phyloP scores from a whole-genome alignment of 371 early-diverging fungal species.

The Zychaea mexicana region DNA sequence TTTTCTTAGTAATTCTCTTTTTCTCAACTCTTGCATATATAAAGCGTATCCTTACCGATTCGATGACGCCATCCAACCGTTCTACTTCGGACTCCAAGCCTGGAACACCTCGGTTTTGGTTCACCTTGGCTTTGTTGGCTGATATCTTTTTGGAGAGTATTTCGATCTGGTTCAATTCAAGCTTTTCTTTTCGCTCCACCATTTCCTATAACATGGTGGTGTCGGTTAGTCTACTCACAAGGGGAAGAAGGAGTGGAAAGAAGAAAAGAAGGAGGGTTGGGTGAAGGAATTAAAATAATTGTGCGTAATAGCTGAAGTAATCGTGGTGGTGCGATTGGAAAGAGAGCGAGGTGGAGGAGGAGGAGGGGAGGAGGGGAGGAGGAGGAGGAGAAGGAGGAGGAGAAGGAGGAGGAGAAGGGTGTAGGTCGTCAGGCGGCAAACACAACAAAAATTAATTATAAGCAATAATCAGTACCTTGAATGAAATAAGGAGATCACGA shows the following conservation, averaged over 20 bases:
- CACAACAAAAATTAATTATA: neutral
- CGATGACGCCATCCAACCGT: conserved; percentile 35
- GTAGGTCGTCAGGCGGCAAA: no score
- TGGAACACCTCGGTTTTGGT: conserved; percentile 47
- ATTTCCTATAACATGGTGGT: conserved; percentile 23
- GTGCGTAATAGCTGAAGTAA: no score
- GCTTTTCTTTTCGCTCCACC: conserved; percentile 30
- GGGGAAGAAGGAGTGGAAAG: no score
- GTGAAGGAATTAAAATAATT: neutral
- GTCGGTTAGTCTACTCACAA: neutral
- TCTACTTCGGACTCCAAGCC: conserved; percentile 48
- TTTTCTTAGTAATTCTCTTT: neutral
- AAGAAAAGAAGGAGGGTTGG: neutral
- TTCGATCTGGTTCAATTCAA: conserved; percentile 42
- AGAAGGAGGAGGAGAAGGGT: no score
- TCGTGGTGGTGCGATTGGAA: no score
- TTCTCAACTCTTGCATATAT: no score
- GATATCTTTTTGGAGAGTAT: conserved; percentile 33
- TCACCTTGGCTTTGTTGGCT: conserved; percentile 36
- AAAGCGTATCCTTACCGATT: conserved; percentile 40
- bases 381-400: no score
- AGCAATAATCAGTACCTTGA: conserved; percentile 26
- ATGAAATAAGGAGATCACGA: conserved; percentile 56
- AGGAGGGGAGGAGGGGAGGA: no score
- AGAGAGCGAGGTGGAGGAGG: no score